Evolutionary conservation across 306 rosid species (phyloP).

Genomic region (Malus sieversii): DNA sequence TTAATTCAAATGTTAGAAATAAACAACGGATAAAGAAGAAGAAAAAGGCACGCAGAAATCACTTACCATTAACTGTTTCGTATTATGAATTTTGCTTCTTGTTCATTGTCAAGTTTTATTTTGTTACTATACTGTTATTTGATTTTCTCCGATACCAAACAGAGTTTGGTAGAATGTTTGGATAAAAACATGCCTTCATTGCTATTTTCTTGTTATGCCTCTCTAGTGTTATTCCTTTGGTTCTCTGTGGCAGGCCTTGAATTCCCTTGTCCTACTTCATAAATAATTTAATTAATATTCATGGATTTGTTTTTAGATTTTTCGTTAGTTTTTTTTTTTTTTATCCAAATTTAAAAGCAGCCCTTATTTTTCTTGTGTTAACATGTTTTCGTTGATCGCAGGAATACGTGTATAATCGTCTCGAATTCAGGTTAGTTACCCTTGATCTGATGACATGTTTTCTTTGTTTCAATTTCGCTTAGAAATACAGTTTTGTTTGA

Average conservation of each 20-base stretch:
- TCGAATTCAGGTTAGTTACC: slow-evolving; percentile 38
- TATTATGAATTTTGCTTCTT: not conserved
- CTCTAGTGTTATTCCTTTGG: not conserved
- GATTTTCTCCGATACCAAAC: not conserved
- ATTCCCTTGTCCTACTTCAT: not conserved
- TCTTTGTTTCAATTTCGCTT: not conserved
- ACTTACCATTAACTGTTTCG: too few species aligned
- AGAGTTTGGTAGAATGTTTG: not conserved
- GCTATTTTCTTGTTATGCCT: not conserved
- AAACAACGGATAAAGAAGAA: too few species aligned
- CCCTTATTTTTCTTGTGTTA: not conserved
- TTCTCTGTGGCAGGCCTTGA: not conserved
- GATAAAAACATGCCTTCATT: not conserved
- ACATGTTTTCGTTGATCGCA: slow-evolving; percentile 13
- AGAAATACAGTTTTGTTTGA: too few species aligned
- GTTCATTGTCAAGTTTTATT: not conserved
- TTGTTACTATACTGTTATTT: not conserved
- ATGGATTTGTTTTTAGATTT: not conserved
- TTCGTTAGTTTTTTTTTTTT: not conserved
- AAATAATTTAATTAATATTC: not conserved
- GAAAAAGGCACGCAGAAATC: too few species aligned
- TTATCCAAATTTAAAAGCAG: not conserved
- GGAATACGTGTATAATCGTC: slow-evolving; percentile 62
- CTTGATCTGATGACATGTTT: too few species aligned
- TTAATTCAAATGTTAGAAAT: not conserved